Conservation (phyloP, 1,139 yeast species). For the Diutina neorugosa region DNA sequence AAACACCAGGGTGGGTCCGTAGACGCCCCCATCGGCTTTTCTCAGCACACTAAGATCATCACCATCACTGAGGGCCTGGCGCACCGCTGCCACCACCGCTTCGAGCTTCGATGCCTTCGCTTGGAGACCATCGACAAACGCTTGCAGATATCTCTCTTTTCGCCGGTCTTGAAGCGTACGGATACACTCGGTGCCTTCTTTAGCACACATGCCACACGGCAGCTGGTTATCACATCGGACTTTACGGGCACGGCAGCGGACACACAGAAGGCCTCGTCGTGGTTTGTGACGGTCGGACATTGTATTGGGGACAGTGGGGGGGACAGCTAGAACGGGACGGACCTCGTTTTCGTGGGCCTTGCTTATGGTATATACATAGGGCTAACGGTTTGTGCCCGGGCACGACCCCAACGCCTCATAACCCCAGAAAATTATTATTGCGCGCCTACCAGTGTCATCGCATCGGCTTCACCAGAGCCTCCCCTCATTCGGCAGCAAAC, state of each 20-base stretch:
- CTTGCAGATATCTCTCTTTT: neutral
- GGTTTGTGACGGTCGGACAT: slow-evolving; percentile 1
- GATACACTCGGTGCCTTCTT: slow-evolving; percentile 3
- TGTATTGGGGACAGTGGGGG: too few species aligned
- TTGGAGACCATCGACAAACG: neutral
- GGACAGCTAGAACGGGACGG: too few species aligned
- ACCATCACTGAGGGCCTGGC: neutral
- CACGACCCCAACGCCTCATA: neutral
- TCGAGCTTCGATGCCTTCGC: neutral
- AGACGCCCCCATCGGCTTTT: neutral
- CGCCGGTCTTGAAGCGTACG: neutral
- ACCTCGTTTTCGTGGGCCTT: neutral
- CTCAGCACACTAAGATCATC: neutral
- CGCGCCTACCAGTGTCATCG: neutral
- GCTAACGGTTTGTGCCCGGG: neutral
- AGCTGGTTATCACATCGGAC: slow-evolving; percentile 1
- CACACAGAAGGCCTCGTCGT: slow-evolving; percentile 4
- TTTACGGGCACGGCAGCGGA: slow-evolving; percentile 1
- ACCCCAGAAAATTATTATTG: neutral
- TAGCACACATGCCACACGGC: slow-evolving; percentile 2
- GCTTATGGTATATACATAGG: neutral
- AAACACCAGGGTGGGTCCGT: neutral
- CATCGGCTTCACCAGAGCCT: too few species aligned
- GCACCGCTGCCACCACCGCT: neutral
- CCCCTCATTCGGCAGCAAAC: too few species aligned